phyloP scores from a whole-genome alignment of 2,329 filamentous ascomycete genomes.

The Cladorrhinum sp. region DNA sequence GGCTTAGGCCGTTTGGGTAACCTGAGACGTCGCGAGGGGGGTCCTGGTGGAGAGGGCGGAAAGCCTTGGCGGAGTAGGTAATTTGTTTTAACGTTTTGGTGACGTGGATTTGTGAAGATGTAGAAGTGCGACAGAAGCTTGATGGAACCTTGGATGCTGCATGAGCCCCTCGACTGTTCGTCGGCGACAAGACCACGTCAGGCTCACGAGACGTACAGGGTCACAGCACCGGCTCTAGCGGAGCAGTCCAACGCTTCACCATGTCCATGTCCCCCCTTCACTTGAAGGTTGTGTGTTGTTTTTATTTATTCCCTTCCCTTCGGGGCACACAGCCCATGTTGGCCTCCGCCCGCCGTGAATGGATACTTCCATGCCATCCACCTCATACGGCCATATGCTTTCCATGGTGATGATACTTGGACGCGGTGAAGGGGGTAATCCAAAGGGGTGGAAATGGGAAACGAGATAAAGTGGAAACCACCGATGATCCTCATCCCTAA shows the following conservation, averaged over 20 bases:
- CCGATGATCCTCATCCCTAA: background rate
- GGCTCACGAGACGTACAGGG: slow-evolving; percentile 17
- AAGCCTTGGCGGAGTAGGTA: slow-evolving; percentile 15
- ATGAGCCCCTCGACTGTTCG: slow-evolving; percentile 1
- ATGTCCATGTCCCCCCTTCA: slow-evolving; percentile 1
- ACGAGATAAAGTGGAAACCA: background rate
- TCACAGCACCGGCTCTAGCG: slow-evolving; percentile 18
- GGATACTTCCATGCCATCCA: too few species aligned
- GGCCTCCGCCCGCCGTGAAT: background rate
- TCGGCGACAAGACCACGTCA: slow-evolving; percentile 10
- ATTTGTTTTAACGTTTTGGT: slow-evolving; percentile 20
- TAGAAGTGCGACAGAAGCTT: slow-evolving; percentile 12
- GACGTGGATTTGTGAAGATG: slow-evolving; percentile 7
- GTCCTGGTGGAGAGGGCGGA: slow-evolving; percentile 7
- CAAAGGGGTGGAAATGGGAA: background rate
- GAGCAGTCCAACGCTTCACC: slow-evolving; percentile 18
- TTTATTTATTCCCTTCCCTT: background rate
- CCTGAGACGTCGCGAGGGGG: slow-evolving; percentile 25
- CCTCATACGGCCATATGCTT: background rate
- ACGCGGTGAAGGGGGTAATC: background rate
- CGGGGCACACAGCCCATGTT: background rate
- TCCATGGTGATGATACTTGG: background rate
- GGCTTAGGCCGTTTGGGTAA: slow-evolving; percentile 10
- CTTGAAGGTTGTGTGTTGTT: background rate
- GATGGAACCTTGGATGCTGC: slow-evolving; percentile 4